Conservation (phyloP, 2,329 filamentous ascomycete genomes). For the Curvularia lunata region DNA sequence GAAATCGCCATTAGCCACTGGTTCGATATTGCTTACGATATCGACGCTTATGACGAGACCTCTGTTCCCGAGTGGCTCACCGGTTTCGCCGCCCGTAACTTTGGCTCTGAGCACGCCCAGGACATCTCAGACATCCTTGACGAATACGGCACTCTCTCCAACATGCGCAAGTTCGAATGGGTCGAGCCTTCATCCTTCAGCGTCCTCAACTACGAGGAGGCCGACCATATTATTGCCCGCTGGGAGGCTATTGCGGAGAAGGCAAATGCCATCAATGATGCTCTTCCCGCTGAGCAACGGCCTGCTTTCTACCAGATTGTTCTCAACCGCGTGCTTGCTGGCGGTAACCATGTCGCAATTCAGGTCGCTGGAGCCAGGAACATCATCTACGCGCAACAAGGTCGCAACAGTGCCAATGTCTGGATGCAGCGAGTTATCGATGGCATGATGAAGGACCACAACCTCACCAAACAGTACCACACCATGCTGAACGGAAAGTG, state of each 20-base stretch:
- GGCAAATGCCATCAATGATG: slow-evolving; percentile 64
- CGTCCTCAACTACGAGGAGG: slow-evolving; percentile 69
- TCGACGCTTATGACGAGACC: slow-evolving; percentile 61
- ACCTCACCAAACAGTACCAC: slow-evolving; percentile 46
- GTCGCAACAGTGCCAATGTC: slow-evolving; percentile 49
- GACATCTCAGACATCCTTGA: slow-evolving; percentile 61
- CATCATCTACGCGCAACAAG: slow-evolving; percentile 46
- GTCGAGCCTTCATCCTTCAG: slow-evolving; percentile 65
- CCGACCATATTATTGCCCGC: slow-evolving; percentile 61
- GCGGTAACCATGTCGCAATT: slow-evolving; percentile 61
- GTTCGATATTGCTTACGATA: slow-evolving; percentile 71
- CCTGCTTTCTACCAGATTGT: slow-evolving; percentile 69
- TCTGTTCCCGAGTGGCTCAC: slow-evolving; percentile 64
- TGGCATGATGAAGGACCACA: slow-evolving; percentile 47
- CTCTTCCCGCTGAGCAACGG: slow-evolving; percentile 57
- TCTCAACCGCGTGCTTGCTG: slow-evolving; percentile 65
- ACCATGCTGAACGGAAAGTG: slow-evolving; percentile 48
- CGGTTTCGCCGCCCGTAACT: slow-evolving; percentile 64
- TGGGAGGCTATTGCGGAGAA: slow-evolving; percentile 62
- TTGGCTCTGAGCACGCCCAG: slow-evolving; percentile 57
- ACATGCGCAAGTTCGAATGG: slow-evolving; percentile 67
- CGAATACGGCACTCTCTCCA: slow-evolving; percentile 64
- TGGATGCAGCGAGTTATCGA: slow-evolving; percentile 47
- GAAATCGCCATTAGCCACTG: slow-evolving; percentile 72
- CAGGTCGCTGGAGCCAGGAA: slow-evolving; percentile 48